These are phyloP conservation scores for Lithospermum erythrorhizon DNA, from an alignment of 257 asterid species.

Conservation along the genomic window DNA sequence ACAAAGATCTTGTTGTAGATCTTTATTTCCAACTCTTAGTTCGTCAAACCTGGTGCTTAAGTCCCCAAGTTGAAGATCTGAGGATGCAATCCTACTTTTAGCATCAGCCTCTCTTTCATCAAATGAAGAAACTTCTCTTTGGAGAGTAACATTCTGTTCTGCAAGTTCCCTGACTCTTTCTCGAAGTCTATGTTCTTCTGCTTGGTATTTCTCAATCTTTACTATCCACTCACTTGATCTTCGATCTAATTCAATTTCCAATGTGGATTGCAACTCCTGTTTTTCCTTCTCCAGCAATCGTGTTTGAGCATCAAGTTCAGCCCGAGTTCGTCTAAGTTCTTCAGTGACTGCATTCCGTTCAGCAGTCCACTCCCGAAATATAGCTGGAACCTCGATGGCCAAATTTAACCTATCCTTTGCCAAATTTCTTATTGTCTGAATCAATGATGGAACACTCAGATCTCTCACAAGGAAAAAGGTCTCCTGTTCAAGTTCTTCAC, in stretches of 20 bases:
- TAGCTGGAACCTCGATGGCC: conserved; percentile 60
- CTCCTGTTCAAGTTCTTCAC: conserved; percentile 58
- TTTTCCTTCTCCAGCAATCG: conserved; percentile 73
- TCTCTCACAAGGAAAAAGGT: conserved; percentile 44
- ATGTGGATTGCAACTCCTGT: conserved; percentile 55
- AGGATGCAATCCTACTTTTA: conserved; percentile 32
- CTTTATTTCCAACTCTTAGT: conserved; percentile 41
- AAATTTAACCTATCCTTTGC: conserved; percentile 60
- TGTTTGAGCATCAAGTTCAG: conserved; percentile 37
- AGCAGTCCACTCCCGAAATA: conserved; percentile 59
- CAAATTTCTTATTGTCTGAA: conserved; percentile 50
- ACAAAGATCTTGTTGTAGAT: conserved; percentile 42
- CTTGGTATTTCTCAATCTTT: conserved; percentile 78
- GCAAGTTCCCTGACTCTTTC: conserved; percentile 94
- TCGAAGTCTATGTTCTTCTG: conserved; percentile 88
- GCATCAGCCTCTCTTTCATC: conserved; percentile 52
- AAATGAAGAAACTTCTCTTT: conserved; percentile 69
- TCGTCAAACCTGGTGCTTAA: conserved; percentile 43
- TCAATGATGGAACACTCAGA: conserved; percentile 42
- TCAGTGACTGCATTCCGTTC: conserved; percentile 65
- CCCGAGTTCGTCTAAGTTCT: conserved; percentile 36
- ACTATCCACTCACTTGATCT: conserved; percentile 83
- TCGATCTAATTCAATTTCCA: conserved; percentile 87
- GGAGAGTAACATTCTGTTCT: conserved; percentile 88
- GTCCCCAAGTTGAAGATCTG: conserved; percentile 56